Base-by-base conservation (phyloP, 257 asterid genomes). In the Ligustrum vulgare region DNA sequence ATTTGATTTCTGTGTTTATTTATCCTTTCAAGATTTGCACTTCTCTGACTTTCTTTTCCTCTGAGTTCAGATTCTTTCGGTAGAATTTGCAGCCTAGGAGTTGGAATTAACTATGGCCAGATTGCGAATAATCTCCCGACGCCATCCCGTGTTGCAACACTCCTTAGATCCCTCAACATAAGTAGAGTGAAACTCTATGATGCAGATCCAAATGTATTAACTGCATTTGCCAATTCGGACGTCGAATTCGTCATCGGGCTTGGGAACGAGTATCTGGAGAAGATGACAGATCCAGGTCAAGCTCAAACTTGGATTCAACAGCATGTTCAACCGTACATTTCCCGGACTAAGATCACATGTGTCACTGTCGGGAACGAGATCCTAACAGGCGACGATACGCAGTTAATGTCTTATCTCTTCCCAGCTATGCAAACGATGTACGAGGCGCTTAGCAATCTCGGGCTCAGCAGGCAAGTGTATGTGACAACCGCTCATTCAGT, bases 21-120 rank as follows among this genome's bases (percentile, higher is more conserved):
- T 18, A 2, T 32, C 37, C 18, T 33, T 3, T 51, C 4, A 23
- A 8, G 20, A 25, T 25, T 45, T 28, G 1, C 35, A 20, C 5
- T 64, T 45, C 72, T 64, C 62, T 62, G 34, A 58, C 51, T 33
- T 8, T 62, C 31, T n/a, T 20, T 36, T 1, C 35, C 45, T 43
- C 47, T 60, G 45, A 45, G 25, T 22, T 45, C 84, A 90, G 96
- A 82, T 79, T 84, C 87, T 39, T 71, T 76, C 18, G 63, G n/a
- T 3, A 23, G 74, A 15, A 70, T 43, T 18, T 73, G 72, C 33
- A 72, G 91, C 77, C 22, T 72, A 0, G 94, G 93, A 79, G 74
- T 90, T 39, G 98, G 98, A 36, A 92, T 94, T 49, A 94, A 94
- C 83, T 94, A 94, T 72, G 98, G 98, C 62, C 97, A 91, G 78